These are phyloP conservation scores for Periconia macrospinosa DNA, from an alignment of 2,329 filamentous ascomycete species.

Conservation along the genomic window DNA sequence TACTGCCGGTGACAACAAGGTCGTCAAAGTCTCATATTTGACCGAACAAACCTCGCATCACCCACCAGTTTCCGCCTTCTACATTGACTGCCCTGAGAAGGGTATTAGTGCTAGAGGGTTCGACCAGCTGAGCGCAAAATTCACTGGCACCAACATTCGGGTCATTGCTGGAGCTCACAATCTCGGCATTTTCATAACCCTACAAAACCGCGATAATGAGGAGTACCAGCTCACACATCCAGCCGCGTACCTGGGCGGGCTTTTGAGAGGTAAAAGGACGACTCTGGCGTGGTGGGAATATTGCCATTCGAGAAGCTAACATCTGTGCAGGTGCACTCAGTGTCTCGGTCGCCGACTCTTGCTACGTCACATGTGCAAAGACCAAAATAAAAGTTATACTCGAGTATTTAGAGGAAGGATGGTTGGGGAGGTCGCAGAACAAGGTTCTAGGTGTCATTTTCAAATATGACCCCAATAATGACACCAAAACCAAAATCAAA, in stretches of 20 bases:
- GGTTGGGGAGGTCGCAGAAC: slow-evolving; percentile 89
- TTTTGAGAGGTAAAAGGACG: slow-evolving; percentile 64
- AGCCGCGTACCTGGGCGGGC: slow-evolving; percentile 85
- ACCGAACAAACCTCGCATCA: slow-evolving; percentile 99
- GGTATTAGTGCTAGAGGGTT: slow-evolving; percentile 87
- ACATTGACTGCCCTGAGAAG: slow-evolving; percentile 87
- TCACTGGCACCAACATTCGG: slow-evolving; percentile 92
- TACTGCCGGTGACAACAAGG: slow-evolving; percentile 46
- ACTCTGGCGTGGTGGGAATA: too few species aligned
- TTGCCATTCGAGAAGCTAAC: slow-evolving; percentile 9
- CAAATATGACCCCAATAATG: slow-evolving; percentile 84
- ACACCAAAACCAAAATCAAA: slow-evolving; percentile 76
- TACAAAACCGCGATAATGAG: slow-evolving; percentile 79
- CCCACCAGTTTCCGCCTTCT: slow-evolving; percentile 94
- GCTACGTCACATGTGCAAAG: slow-evolving; percentile 86
- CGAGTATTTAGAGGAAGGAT: slow-evolving; percentile 91
- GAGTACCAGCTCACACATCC: slow-evolving; percentile 95
- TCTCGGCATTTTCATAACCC: slow-evolving; percentile 88
- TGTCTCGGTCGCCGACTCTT: slow-evolving; percentile 86
- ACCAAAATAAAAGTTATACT: slow-evolving; percentile 90
- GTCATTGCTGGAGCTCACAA: slow-evolving; percentile 93
- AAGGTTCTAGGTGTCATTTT: slow-evolving; percentile 90
- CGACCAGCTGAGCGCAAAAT: slow-evolving; percentile 96
- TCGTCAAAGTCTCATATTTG: slow-evolving; percentile 84
- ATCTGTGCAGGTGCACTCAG: slow-evolving; percentile 65